Conservation (phyloP, 306 rosid genomes). For the Cucurbita ficifolia region DNA sequence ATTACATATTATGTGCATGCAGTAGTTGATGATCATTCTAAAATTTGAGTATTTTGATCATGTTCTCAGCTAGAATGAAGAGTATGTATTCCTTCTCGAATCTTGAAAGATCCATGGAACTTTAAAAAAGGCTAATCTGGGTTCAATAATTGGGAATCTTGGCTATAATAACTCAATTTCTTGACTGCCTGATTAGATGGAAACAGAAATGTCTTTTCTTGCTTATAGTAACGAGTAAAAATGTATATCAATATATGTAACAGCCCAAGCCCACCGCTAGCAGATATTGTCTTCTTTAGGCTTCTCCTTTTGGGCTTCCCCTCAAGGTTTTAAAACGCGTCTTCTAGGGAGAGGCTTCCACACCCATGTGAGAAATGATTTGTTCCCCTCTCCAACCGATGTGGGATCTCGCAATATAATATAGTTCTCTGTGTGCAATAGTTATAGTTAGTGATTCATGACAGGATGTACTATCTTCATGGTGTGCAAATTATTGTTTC, state of each 20-base stretch:
- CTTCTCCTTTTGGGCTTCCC: no score
- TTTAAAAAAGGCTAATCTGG: background rate
- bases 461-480: background rate
- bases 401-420: no score
- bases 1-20: background rate
- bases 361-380: no score
- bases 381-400: no score
- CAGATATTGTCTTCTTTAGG: no score
- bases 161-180: background rate
- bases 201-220: no score
- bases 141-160: background rate
- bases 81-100: background rate
- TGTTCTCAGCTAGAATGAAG: background rate
- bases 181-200: background rate
- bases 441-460: background rate
- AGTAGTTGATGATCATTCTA: background rate
- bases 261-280: no score
- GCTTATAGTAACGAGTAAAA: no score
- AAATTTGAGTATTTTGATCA: background rate
- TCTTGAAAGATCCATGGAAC: background rate
- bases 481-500: background rate
- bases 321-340: no score
- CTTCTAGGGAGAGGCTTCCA: no score
- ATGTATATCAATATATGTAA: no score
- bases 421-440: background rate